A percentile compares a stretch with the other conserved stretches of the same genome.
Conservation (phyloP, 1,139 yeast genomes). For the Protomyces lactucae-debilis region DNA sequence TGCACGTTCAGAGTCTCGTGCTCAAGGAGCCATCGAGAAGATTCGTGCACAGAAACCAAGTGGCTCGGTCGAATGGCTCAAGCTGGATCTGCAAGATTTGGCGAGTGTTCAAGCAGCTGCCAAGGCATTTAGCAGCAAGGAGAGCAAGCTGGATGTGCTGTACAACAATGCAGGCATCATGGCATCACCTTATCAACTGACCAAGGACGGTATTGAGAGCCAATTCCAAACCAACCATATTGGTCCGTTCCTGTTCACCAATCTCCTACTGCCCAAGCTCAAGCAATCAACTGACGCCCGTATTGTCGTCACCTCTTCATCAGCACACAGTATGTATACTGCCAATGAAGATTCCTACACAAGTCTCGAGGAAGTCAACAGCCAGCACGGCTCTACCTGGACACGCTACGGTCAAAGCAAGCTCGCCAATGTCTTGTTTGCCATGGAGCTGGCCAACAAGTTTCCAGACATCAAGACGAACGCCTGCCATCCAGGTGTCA, state of each 20-base stretch:
- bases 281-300: conserved; percentile 36
- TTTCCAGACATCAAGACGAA: conserved; percentile 27
- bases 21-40: conserved; percentile 40
- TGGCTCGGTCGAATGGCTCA: conserved; percentile 34
- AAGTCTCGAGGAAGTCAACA: conserved; percentile 17
- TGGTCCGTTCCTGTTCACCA: conserved; percentile 67
- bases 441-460: conserved; percentile 28
- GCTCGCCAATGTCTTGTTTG: conserved; percentile 31
- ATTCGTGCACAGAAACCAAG: conserved; percentile 36
- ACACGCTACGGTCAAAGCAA: conserved; percentile 33
- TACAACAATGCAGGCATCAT: conserved; percentile 34
- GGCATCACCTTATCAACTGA: conserved; percentile 29
- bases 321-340: conserved; percentile 51
- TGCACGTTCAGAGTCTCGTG: conserved; percentile 43
- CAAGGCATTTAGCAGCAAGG: conserved; percentile 27
- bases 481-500: conserved; percentile 33
- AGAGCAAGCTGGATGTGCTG: conserved; percentile 31
- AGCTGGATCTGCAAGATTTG: conserved; percentile 48
- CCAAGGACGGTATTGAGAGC: conserved; percentile 37
- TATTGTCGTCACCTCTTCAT: conserved; percentile 61
- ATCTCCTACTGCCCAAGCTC: conserved; percentile 55
- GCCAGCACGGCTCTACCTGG: conserved; percentile 5
- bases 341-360: conserved; percentile 10
- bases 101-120: conserved; percentile 31
- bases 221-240: conserved; percentile 78